phyloP scores from a whole-genome alignment of 345 rosid species.

The Melaleuca quinquenervia region DNA sequence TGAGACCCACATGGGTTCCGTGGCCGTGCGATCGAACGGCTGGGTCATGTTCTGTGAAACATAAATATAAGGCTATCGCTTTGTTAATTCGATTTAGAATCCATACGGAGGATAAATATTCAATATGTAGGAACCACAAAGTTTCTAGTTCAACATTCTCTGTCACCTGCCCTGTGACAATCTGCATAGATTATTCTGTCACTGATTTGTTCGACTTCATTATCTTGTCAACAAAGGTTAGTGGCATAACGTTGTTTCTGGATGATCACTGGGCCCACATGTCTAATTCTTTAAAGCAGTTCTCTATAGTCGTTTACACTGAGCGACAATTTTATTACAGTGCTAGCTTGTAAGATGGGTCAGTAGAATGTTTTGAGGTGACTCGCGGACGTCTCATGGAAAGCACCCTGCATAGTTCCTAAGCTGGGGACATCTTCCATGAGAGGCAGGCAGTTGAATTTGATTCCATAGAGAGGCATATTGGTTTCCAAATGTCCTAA shows the following conservation, averaged over 20 bases:
- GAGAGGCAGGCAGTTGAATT: neutral
- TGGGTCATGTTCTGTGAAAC: neutral
- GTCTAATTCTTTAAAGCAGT: neutral
- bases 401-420: neutral
- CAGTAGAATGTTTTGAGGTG: neutral
- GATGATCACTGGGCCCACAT: neutral
- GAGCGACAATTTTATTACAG: neutral
- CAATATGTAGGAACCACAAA: neutral
- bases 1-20: neutral
- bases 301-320: neutral
- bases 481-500: neutral
- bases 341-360: neutral
- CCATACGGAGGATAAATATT: neutral
- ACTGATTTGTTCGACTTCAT: neutral
- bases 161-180: neutral
- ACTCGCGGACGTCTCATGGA: neutral
- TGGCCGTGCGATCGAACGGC: neutral
- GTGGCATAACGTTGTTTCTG: neutral
- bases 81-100: neutral
- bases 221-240: neutral
- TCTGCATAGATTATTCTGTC: neutral
- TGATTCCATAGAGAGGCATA: neutral
- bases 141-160: neutral
- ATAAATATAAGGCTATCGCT: neutral
- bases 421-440: neutral